Conservation (phyloP, 805 yeast genomes). For the Grigorovia transvaalensis region DNA sequence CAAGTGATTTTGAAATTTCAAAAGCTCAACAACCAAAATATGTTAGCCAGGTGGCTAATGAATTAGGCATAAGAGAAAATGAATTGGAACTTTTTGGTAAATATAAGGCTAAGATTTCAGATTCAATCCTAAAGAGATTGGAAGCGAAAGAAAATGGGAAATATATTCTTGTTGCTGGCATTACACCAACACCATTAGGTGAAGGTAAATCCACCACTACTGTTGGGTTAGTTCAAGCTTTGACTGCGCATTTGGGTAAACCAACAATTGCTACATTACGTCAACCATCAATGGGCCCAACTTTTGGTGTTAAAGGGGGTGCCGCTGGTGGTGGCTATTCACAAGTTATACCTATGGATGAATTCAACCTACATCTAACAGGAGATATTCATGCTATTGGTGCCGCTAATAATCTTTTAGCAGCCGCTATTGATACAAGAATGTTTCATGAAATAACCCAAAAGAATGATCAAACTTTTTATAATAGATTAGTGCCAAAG, state of each 20-base stretch:
- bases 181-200: constrained; percentile 96
- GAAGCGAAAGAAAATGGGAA: constrained; percentile 58
- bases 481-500: constrained; percentile 75
- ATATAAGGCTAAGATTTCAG: constrained; percentile 78
- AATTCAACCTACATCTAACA: constrained; percentile 92
- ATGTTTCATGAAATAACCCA: constrained; percentile 91
- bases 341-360: constrained; percentile 98
- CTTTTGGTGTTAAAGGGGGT: constrained; percentile 97
- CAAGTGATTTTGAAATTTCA: constrained; percentile 84
- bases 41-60: constrained; percentile 63
- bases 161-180: constrained; percentile 89
- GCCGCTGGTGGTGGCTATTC: constrained; percentile 99
- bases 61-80: constrained; percentile 63
- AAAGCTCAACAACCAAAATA: constrained; percentile 82
- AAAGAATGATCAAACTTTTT: constrained; percentile 64
- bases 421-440: constrained; percentile 95
- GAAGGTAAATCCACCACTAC: constrained; percentile 98
- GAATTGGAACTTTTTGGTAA: constrained; percentile 88
- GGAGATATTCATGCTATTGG: constrained; percentile 97
- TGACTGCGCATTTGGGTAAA: constrained; percentile 79
- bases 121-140: constrained; percentile 61
- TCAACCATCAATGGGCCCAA: constrained; percentile 98
- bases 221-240: constrained; percentile 91
- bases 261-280: constrained; percentile 89
- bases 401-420: constrained; percentile 84